Base-by-base conservation (phyloP, 1,284 basidiomycete species). In the Pascua guehoae region DNA sequence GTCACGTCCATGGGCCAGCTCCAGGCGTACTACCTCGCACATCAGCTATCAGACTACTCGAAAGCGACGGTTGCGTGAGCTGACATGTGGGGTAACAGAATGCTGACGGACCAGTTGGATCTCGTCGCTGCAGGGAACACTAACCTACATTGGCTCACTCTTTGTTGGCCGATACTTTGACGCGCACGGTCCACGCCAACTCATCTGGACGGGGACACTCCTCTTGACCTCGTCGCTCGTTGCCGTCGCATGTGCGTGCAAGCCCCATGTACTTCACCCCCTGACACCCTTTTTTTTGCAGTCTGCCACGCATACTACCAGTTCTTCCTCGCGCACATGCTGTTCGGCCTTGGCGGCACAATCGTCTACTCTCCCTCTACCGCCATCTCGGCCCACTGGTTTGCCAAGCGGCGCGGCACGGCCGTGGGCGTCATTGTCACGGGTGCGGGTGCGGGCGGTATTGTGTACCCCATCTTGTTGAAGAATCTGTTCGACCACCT, bases 301-400 rank as follows among this genome's bases (percentile, higher is more conserved):
- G 69, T 77, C 64, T 75, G 73, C 51, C 60, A 65, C 18, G 57
- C 68, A 51, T 77, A 70, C 63, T 77, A 72, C 55, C 75, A 77
- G 54, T 72, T 77, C 58, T 57, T 75, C 12, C 66, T 75, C 15
- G 69, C 73, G 2, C 74, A 75, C 49, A 53, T 67, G 4, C 59
- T 69, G 4, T 73, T 70, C 45, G 75, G 75, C 17, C 49, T 73
- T 11, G 66, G 68, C 1, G 71, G 68, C 0, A 64, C 67, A 0
- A 53, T 72, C 14, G 50, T 74, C 12, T 77, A 73, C 51, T 66
- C 72, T 0, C 73, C 75, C 11, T 64, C 72, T 0, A 75, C 72
- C 2, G 72, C 73, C 1, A 69, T 75, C n/a, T 65, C 66, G 1
- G 71, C 70, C 0, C 75, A 77, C 52, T 77, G 75, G 75, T 77